Conservation (phyloP, 2,329 filamentous ascomycete species). For the Chalaropsis thielavioides region DNA sequence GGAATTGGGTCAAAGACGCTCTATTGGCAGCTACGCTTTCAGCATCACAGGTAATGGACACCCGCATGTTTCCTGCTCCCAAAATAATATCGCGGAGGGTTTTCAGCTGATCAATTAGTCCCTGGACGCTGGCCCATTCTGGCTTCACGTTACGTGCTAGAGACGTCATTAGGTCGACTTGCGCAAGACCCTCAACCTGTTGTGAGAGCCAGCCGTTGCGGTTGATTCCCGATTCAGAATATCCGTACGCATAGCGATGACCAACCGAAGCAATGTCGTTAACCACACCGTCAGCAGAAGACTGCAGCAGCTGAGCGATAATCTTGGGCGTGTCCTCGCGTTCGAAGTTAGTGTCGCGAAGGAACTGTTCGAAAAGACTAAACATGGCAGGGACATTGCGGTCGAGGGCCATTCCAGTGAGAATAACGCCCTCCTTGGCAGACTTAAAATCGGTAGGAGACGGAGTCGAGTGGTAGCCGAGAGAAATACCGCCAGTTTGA, state of each 20-base stretch:
- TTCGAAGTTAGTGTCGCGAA: conserved; percentile 82
- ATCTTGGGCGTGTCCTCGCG: conserved; percentile 65
- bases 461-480: conserved; percentile 70
- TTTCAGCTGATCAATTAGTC: conserved; percentile 72
- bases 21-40: conserved; percentile 60
- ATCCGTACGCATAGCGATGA: conserved; percentile 71
- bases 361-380: conserved; percentile 62
- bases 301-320: conserved; percentile 74
- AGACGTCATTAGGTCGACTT: conserved; percentile 69
- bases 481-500: conserved; percentile 80
- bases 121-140: conserved; percentile 52
- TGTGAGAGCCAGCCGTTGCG: conserved; percentile 58
- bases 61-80: conserved; percentile 53
- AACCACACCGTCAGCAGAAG: conserved; percentile 74
- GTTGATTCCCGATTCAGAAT: conserved; percentile 67
- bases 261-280: conserved; percentile 86
- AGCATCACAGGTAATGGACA: conserved; percentile 71
- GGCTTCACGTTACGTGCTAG: conserved; percentile 51
- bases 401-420: conserved; percentile 79
- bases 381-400: conserved; percentile 86
- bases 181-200: conserved; percentile 78
- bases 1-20: conserved; percentile 53
- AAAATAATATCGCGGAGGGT: conserved; percentile 69
- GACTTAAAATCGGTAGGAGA: conserved; percentile 57
- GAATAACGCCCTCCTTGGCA: conserved; percentile 66